phyloP scores from a whole-genome alignment of 805 yeast species.

The Pichia phayaonensis region DNA sequence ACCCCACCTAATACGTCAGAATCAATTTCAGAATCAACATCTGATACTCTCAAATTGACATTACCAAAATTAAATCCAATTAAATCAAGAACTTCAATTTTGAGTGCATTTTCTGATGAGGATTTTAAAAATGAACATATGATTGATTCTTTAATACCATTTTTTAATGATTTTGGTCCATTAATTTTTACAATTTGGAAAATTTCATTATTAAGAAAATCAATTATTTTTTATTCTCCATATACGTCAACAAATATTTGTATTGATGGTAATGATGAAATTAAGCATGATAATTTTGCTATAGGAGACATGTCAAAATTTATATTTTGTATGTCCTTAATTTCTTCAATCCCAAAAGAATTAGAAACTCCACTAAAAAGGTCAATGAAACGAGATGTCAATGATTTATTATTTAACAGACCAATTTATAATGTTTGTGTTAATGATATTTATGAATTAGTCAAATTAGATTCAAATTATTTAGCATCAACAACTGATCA shows the following conservation, averaged over 20 bases:
- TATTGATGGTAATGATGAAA: constrained; percentile 5
- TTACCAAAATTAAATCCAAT: background rate
- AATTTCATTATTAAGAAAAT: constrained; percentile 48
- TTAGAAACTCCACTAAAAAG: constrained; percentile 26
- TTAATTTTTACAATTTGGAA: constrained; percentile 58
- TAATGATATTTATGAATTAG: constrained; percentile 41
- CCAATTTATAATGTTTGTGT: constrained; percentile 62
- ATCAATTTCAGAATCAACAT: background rate
- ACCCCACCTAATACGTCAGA: background rate
- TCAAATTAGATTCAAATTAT: constrained; percentile 28
- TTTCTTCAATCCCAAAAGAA: constrained; percentile 60
- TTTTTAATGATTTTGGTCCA: constrained; percentile 54
- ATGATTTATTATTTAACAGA: constrained; percentile 27
- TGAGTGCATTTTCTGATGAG: constrained; percentile 12
- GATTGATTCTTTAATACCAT: constrained; percentile 36
- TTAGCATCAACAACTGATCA: constrained; percentile 64
- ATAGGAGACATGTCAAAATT: constrained; percentile 39
- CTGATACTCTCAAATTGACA: background rate
- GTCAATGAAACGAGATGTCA: constrained; percentile 16
- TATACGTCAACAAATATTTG: constrained; percentile 19
- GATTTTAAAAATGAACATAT: constrained; percentile 32
- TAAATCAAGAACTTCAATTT: constrained; percentile 13
- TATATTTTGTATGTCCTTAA: constrained; percentile 49
- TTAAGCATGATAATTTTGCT: constrained; percentile 1
- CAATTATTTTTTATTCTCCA: constrained; percentile 39